phyloP scores from a whole-genome alignment of 352 stramenopile genomes.

The Plasmopara viticola region DNA sequence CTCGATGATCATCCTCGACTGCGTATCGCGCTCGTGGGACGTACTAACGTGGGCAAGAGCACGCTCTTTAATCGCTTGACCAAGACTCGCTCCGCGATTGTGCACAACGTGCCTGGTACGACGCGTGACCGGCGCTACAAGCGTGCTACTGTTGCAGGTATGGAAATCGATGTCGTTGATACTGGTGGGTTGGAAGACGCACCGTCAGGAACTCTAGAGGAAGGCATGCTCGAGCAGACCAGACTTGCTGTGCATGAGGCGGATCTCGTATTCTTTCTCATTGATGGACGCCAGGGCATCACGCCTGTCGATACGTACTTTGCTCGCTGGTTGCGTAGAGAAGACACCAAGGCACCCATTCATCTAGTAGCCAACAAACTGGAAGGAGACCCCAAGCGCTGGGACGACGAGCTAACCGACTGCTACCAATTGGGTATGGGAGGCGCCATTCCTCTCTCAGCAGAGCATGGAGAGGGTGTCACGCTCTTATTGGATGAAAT shows the following conservation, averaged over 20 bases:
- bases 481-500: constrained; percentile 65
- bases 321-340: constrained; percentile 58
- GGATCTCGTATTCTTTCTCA: constrained; percentile 73
- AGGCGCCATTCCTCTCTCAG: constrained; percentile 60
- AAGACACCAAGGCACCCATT: constrained; percentile 51
- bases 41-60: constrained; percentile 82
- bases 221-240: constrained; percentile 78
- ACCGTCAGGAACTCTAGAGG: constrained; percentile 52
- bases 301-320: constrained; percentile 80
- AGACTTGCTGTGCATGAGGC: constrained; percentile 67
- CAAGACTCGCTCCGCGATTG: constrained; percentile 66
- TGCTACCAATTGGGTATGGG: constrained; percentile 73
- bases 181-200: constrained; percentile 74
- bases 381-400: constrained; percentile 60
- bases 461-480: constrained; percentile 71
- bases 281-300: constrained; percentile 71
- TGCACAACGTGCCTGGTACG: constrained; percentile 79
- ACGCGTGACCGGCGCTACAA: constrained; percentile 75
- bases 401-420: constrained; percentile 63
- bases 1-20: constrained; percentile 47
- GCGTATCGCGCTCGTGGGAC: constrained; percentile 71
- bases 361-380: constrained; percentile 78
- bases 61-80: constrained; percentile 83
- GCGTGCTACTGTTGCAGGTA: constrained; percentile 45
- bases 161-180: constrained; percentile 82